Base-by-base conservation (phyloP, 805 yeast genomes). In the Saccharomycopsis sp. region DNA sequence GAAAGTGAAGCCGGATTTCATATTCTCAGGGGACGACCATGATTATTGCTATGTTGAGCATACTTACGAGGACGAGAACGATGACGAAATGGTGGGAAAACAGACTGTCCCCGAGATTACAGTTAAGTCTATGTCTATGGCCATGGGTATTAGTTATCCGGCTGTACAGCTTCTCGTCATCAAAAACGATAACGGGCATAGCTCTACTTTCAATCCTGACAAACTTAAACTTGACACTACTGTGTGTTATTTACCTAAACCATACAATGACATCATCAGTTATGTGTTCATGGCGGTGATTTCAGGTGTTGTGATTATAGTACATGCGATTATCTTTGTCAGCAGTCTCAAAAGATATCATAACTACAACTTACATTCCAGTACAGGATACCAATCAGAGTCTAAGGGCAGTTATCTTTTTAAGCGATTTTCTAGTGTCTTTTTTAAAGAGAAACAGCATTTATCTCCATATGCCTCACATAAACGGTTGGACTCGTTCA, bases 11-110 rank as follows among this genome's bases (percentile, higher is more conserved):
- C 99, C 99, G 0, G 76, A 76, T 20, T 71, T 85, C 8, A 77
- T 88, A 2, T 89, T 91, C 67, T 83, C 96, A 3, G 99, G 99
- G 0, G 99, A 94, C 70, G 99, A 94, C 69, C 99, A 94, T 73
- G 99, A 94, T 70, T 91, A 89, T 65, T 94, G 99, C 69, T 89
- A 86, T 64, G 78, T 86, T 25, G 72, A 72, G 17, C 97, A 93
- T 68, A 47, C 63, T 9, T 68, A 73, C 59, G 63, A 63, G 0
- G 57, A 50, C 5, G 59, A 64, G 50, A 68, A 67, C 14, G 69
- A 68, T 1, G 58, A 62, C 0, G 61, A 63, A 44, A 65, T 63
- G 2, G 65, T 63, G 2, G 76, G 81, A 2, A 85, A 85, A 55
- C 7, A 47, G 9, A 42, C 24, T n/a, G 58, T 47, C 9, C 19